Conservation (phyloP, 2,329 filamentous ascomycete genomes). For the Botrytis paeoniae region DNA sequence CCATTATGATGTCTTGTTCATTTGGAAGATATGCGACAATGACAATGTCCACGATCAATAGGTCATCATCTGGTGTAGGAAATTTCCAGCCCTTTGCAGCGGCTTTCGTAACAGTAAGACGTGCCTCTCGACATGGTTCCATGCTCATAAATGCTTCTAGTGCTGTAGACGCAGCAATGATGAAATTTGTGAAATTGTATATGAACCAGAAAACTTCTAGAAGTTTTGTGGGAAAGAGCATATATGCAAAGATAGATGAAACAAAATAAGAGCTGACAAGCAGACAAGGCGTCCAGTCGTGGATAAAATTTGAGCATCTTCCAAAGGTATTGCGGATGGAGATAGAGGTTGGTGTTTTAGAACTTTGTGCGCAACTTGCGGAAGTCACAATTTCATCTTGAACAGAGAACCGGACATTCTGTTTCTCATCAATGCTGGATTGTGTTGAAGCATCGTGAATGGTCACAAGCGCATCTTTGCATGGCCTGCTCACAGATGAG, state of each 20-base stretch:
- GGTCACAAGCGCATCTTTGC: neutral
- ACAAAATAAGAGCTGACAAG: conserved; percentile 43
- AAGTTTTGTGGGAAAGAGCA: conserved; percentile 39
- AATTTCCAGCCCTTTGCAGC: conserved; percentile 43
- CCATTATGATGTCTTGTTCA: conserved; percentile 49
- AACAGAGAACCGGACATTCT: neutral
- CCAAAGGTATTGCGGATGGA: conserved; percentile 1
- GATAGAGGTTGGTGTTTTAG: neutral
- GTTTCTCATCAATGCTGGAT: neutral
- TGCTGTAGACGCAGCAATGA: conserved; percentile 44
- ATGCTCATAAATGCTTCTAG: conserved; percentile 43
- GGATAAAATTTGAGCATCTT: conserved; percentile 11
- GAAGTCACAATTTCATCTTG: neutral
- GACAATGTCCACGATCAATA: conserved; percentile 46
- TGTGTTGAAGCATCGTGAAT: neutral
- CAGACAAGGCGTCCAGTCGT: conserved; percentile 43
- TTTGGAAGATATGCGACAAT: conserved; percentile 52
- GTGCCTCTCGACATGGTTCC: conserved; percentile 39
- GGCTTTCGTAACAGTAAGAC: conserved; percentile 40
- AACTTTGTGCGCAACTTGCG: neutral
- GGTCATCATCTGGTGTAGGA: conserved; percentile 42
- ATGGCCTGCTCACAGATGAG: neutral
- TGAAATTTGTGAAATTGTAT: conserved; percentile 45
- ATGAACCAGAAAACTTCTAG: conserved; percentile 46
- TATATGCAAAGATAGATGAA: conserved; percentile 43